Percentiles rank a stretch among this genome's conserved stretches.
Evolutionary conservation across 2,329 filamentous ascomycete species (phyloP).

Genomic region (Immersiporthe knoxdaviesiana): DNA sequence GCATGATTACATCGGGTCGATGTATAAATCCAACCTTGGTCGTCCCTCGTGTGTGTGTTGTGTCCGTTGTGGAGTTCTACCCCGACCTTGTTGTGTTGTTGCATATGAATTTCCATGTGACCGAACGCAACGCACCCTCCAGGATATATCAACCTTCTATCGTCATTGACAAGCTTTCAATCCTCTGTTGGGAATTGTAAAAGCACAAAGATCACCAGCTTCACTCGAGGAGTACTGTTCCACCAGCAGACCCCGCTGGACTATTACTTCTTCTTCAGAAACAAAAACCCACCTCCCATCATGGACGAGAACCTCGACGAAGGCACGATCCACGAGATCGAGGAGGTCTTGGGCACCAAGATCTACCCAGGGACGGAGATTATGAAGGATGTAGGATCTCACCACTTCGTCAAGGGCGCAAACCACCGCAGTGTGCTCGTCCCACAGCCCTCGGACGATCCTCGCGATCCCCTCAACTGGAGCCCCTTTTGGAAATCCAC

Average conservation of each 20-base stretch:
- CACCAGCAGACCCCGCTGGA: not conserved
- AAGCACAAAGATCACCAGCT: not conserved
- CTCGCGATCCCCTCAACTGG: constrained; percentile 56
- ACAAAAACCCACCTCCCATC: not conserved
- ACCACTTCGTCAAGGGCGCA: constrained; percentile 64
- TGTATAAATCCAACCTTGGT: not conserved
- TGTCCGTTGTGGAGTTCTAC: not conserved
- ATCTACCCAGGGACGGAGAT: constrained; percentile 44
- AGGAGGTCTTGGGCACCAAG: constrained; percentile 37
- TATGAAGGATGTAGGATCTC: constrained; percentile 57
- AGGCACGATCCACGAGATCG: constrained; percentile 30
- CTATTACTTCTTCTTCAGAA: too few species aligned
- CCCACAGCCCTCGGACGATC: constrained; percentile 51
- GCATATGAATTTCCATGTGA: too few species aligned
- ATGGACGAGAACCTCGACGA: constrained; percentile 36
- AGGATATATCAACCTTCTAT: not conserved
- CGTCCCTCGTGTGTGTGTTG: not conserved
- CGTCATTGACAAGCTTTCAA: not conserved
- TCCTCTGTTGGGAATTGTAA: not conserved
- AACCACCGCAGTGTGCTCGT: constrained; percentile 50
- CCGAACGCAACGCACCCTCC: too few species aligned
- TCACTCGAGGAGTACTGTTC: not conserved
- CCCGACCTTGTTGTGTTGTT: not conserved
- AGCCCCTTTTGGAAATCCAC: constrained; percentile 49
- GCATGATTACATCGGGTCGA: not conserved